Percentiles rank a stretch among this genome's conserved stretches.
Evolutionary conservation across 192 early-diverging fungal genomes (phyloP).

Genomic region (Piromyces finnis): DNA sequence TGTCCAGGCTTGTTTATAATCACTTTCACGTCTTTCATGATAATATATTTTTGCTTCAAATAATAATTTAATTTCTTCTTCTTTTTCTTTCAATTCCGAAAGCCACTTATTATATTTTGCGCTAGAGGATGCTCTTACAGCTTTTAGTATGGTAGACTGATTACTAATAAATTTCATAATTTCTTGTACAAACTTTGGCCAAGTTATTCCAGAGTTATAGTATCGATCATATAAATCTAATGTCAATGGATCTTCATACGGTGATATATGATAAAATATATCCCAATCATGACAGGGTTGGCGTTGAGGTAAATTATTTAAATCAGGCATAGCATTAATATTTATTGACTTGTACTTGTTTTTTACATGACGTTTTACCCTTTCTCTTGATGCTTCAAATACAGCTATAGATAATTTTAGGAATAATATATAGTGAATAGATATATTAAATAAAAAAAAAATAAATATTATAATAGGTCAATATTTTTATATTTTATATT

Average conservation of each 20-base stretch:
- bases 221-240: neutral
- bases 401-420: neutral
- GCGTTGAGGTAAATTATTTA: neutral
- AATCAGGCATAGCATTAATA: neutral
- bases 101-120: neutral
- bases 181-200: neutral
- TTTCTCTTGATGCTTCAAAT: neutral
- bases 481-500: no score
- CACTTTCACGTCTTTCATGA: neutral
- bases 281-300: neutral
- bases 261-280: neutral
- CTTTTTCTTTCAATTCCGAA: neutral
- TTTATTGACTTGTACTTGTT: neutral
- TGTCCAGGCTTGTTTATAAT: neutral
- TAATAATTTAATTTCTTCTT: neutral
- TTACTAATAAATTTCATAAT: neutral
- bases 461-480: no score
- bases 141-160: neutral
- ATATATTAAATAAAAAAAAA: no score
- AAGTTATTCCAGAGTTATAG: neutral
- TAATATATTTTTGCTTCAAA: neutral
- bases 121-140: neutral
- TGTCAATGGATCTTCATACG: neutral
- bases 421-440: no score
- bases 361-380: neutral